Evolutionary conservation across 2,329 filamentous ascomycete genomes (phyloP).

Genomic region (Eurotiales sp.): DNA sequence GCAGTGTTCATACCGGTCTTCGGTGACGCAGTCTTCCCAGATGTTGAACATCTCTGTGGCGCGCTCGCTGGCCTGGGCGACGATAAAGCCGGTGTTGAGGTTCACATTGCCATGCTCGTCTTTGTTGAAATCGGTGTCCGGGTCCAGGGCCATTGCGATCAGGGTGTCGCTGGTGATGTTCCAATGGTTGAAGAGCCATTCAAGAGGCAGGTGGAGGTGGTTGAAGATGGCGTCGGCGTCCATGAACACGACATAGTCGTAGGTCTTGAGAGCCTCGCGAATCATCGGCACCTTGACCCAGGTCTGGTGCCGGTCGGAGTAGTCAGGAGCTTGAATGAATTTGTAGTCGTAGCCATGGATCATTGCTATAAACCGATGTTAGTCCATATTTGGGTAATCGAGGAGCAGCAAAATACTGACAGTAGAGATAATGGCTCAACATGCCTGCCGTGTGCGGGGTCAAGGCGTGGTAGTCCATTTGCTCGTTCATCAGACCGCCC

Average conservation of each 20-base stretch:
- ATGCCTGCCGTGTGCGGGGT: constrained; percentile 13
- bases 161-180: constrained; percentile 10
- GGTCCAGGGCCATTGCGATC: constrained; percentile 13
- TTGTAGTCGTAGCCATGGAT: constrained; percentile 15
- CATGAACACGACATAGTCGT: constrained; percentile 15
- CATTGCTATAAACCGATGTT: constrained; percentile 1
- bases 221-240: constrained; percentile 15
- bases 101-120: constrained; percentile 13
- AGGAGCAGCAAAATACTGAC: background rate
- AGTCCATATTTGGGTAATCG: background rate
- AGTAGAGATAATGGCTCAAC: constrained; percentile 14
- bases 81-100: constrained; percentile 14
- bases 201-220: constrained; percentile 13
- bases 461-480: constrained; percentile 8
- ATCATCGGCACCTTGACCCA: constrained; percentile 17
- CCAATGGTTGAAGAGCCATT: constrained; percentile 16
- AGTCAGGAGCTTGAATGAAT: constrained; percentile 9
- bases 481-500: constrained; percentile 12
- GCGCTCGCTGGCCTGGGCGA: constrained; percentile 13
- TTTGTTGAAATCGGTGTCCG: constrained; percentile 2
- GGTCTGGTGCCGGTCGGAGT: constrained; percentile 13
- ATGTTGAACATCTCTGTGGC: constrained; percentile 12
- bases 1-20: constrained; percentile 4
- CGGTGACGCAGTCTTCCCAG: constrained; percentile 14
- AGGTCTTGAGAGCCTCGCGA: constrained; percentile 14